Evolutionary conservation across 306 rosid genomes (phyloP).

Genomic region (Bauhinia variegata): DNA sequence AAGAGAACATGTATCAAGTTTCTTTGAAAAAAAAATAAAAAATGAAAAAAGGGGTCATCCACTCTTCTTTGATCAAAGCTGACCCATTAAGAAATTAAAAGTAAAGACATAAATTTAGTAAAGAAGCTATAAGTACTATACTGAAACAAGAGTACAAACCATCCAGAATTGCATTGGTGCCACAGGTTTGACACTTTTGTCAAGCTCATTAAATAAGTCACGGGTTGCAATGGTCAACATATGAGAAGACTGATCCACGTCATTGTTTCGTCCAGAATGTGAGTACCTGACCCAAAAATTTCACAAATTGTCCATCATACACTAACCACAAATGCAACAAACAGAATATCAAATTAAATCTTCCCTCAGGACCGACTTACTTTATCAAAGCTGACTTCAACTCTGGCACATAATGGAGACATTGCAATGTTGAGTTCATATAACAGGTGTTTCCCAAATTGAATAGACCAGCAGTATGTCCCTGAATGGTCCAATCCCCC

Average conservation of each 20-base stretch:
- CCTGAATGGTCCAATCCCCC: slow-evolving; percentile 51
- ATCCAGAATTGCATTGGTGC: slow-evolving; percentile 99
- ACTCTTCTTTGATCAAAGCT: too few relatives aligned
- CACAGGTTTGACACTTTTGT: slow-evolving; percentile 88
- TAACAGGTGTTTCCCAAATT: slow-evolving; percentile 98
- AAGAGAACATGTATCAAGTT: neutral
- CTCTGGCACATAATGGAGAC: slow-evolving; percentile 98
- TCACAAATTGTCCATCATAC: slow-evolving; percentile 32
- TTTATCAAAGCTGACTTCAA: slow-evolving; percentile 85
- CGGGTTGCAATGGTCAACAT: slow-evolving; percentile 88
- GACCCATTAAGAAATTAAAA: too few relatives aligned
- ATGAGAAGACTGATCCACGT: slow-evolving; percentile 93
- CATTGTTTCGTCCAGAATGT: slow-evolving; percentile 69
- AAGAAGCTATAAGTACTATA: slow-evolving; percentile 17
- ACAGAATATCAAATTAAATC: slow-evolving; percentile 24
- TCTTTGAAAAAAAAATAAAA: too few relatives aligned
- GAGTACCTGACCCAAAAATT: slow-evolving; percentile 65
- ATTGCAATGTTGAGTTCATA: slow-evolving; percentile 97
- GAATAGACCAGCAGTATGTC: slow-evolving; percentile 90
- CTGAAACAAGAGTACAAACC: slow-evolving; percentile 55
- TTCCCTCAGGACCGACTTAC: slow-evolving; percentile 50
- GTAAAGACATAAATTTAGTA: neutral
- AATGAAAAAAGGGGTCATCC: too few relatives aligned
- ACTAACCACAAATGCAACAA: slow-evolving; percentile 26
- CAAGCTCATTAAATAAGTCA: slow-evolving; percentile 85